Evolutionary conservation across 257 asterid genomes (phyloP).

Genomic region (Leptodermis oblonga): DNA sequence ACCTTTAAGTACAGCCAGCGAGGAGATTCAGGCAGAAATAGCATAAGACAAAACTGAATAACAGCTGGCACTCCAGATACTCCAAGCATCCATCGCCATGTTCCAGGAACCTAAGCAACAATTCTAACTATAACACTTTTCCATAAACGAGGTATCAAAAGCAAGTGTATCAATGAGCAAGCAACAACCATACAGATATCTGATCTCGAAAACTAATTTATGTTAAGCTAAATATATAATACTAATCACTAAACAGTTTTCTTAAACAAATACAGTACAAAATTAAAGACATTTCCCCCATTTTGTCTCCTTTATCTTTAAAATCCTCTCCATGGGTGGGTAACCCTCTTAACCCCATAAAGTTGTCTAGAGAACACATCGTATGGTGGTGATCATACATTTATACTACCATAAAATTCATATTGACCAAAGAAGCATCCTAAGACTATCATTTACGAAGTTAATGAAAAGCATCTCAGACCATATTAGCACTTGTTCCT

Average conservation of each 20-base stretch:
- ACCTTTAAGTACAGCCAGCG: slow-evolving; percentile 97
- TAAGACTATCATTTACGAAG: neutral
- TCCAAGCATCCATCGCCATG: slow-evolving; percentile 99
- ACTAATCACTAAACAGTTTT: neutral
- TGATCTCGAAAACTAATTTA: neutral
- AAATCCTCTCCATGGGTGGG: too few species aligned
- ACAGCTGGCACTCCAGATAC: slow-evolving; percentile 80
- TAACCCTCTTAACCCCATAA: too few species aligned
- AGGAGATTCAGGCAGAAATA: slow-evolving; percentile 92
- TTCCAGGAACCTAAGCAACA: slow-evolving; percentile 68
- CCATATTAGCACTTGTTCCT: neutral
- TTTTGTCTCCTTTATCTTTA: too few species aligned
- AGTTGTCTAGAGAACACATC: too few species aligned
- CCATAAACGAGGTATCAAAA: slow-evolving; percentile 9
- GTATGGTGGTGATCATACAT: too few species aligned
- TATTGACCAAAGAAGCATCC: neutral
- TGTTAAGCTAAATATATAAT: neutral
- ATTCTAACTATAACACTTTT: slow-evolving; percentile 18
- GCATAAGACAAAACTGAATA: slow-evolving; percentile 70
- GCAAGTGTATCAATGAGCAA: neutral
- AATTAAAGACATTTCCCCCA: neutral
- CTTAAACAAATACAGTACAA: neutral
- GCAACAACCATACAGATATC: neutral
- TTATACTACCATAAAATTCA: neutral
- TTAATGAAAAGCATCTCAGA: neutral